These are phyloP conservation scores for Pythium grandisporangium DNA, from an alignment of 352 stramenopile genomes.

Conservation along the genomic window DNA sequence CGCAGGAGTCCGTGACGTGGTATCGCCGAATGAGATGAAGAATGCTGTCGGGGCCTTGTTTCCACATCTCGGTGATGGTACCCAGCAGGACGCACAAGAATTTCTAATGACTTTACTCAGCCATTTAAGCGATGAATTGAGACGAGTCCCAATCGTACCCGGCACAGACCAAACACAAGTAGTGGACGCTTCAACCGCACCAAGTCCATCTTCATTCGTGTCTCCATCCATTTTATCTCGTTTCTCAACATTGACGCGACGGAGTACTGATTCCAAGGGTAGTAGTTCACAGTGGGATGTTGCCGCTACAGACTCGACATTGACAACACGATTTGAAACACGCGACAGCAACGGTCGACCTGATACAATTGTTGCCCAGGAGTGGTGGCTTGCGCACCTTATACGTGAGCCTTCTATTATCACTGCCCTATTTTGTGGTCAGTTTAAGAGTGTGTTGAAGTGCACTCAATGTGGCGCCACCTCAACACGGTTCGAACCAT, in stretches of 20 bases:
- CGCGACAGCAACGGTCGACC: conserved; percentile 90
- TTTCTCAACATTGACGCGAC: conserved; percentile 6
- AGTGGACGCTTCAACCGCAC: no score
- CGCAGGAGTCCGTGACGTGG: conserved; percentile 15
- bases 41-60: conserved; percentile 63
- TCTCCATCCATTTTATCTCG: conserved; percentile 6
- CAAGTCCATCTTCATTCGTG: not conserved
- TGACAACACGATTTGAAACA: conserved; percentile 69
- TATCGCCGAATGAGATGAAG: conserved; percentile 75
- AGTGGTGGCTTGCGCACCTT: conserved; percentile 97
- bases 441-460: conserved; percentile 93
- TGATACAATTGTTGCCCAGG: conserved; percentile 90
- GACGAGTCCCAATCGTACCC: conserved; percentile 60
- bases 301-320: no score
- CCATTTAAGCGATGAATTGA: conserved; percentile 91
- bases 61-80: conserved; percentile 84
- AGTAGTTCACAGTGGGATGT: no score
- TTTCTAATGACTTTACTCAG: conserved; percentile 90
- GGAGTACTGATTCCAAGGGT: no score
- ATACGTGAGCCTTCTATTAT: conserved; percentile 92
- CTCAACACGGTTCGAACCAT: conserved; percentile 81
- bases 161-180: no score
- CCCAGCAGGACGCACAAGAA: conserved; percentile 96
- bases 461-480: conserved; percentile 86
- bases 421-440: conserved; percentile 93